Percentiles rank a stretch among this genome's conserved stretches.
Evolutionary conservation across 768 basidiomycete species (phyloP).

Genomic region (Pisolithus microcarpus): DNA sequence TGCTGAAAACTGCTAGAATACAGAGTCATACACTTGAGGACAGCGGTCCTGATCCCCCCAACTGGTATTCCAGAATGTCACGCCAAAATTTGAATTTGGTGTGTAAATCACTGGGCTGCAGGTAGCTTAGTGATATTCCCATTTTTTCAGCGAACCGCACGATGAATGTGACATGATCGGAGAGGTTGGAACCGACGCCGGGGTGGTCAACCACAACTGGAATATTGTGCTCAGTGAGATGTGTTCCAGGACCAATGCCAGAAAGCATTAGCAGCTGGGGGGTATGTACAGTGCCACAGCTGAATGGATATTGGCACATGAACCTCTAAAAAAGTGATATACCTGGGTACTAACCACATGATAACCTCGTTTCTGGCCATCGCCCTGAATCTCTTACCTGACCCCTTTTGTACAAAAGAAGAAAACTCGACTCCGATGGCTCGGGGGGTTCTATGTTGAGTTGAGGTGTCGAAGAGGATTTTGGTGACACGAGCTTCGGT

Average conservation of each 20-base stretch:
- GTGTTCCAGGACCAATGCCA: constrained; percentile 63
- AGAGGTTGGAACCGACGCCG: constrained; percentile 66
- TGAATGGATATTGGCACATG: constrained; percentile 15
- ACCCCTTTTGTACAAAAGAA: constrained; percentile 15
- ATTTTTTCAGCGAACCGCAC: constrained; percentile 47
- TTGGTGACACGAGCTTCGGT: constrained; percentile 51
- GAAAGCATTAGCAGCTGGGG: constrained; percentile 68
- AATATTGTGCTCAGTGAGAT: constrained; percentile 48
- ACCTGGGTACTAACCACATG: constrained; percentile 40
- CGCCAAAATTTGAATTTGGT: constrained; percentile 21
- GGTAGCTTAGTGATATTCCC: constrained; percentile 35
- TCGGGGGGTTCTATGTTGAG: constrained; percentile 29
- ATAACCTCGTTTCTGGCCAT: constrained; percentile 54
- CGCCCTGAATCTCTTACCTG: constrained; percentile 36
- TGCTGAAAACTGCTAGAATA: not conserved
- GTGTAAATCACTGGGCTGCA: constrained; percentile 21
- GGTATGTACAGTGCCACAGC: constrained; percentile 57
- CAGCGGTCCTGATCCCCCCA: constrained; percentile 42
- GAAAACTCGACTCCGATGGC: constrained; percentile 61
- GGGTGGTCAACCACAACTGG: constrained; percentile 55
- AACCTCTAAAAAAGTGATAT: not conserved
- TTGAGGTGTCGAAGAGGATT: constrained; percentile 42
- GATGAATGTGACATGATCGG: constrained; percentile 59
- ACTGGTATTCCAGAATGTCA: constrained; percentile 36
- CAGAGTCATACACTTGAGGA: constrained; percentile 41